Base-by-base conservation (phyloP, 2,329 filamentous ascomycete species). In the Blumeriella jaapii region DNA sequence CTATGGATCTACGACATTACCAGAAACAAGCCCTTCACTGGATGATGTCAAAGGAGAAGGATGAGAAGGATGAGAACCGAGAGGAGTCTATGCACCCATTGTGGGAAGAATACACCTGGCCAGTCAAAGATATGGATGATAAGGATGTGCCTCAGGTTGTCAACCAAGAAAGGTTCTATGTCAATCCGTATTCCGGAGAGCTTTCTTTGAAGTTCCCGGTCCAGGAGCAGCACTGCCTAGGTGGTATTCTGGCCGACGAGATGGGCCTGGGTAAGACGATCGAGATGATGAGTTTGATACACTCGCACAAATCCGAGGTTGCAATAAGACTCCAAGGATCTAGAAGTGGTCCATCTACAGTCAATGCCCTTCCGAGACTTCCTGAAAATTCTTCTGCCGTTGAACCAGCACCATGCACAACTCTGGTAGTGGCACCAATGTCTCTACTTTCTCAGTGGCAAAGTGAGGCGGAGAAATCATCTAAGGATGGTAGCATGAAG, bases 201-300 rank as follows among this genome's bases (percentile, higher is more conserved):
- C 63, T 98, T 34, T 93, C 86, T 2, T 64, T 96, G 0, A 77
- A 93, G 5, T 98, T 98, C 47, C 91, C 91, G 1, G 73, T 77
- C 2, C 91, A 98, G 55, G 85, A 96, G 51, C 91, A 96, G 54
- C 84, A 93, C 55, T 98, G 91, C 48, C 65, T 94, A 0, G 91
- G 91, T 28, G 91, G 91, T 5, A 83, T 98, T 38, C 64, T 98
- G 26, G 91, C 91, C 6, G 91, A 98, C 52, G 82, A 96, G 59
- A 98, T 98, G 91, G 91, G 91, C 29, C 66, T 98, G 2, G 91
- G 91, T 20, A 98, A 98, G 63, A 98, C 91, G 0, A 96, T 98
- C 34, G 89, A 98, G 55, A 96, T 98, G 86, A 73, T 98, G 42
- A 91, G 85, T 59, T 64, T 98, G 31, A 72, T 98, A 4, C 91